Evolutionary conservation across 371 early-diverging fungal genomes (phyloP), one percentile per base, ranked within the genome.

Genomic region (Mucor piriformis): DNA sequence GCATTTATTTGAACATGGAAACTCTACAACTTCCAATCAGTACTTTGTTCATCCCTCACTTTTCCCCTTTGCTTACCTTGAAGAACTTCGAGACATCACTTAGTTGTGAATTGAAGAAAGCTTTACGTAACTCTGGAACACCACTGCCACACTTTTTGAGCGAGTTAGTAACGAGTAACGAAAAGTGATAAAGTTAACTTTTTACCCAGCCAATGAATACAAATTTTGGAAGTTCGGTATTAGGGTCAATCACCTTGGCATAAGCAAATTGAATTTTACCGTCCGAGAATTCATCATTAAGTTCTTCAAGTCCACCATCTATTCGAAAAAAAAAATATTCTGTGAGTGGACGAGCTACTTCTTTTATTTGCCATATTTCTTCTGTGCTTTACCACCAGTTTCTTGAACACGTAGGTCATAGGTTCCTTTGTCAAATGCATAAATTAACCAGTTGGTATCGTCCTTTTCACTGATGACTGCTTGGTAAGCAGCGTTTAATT

Each of bases 141-240:
- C 96, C 96, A 47, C 90, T 92, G 4, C 97, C 97, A 67, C 96
- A 95, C 91, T 92, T 1, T 16, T 16, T n/a, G 15, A 16, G 38
- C 2, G 15, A 38, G 12, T 16, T 38, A 38, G 13, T 38, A 38
- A 65, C 32, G 7, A 50, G 7, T 0, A 10, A 56, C 16, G 38
- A 49, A 15, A 25, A 3, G 27, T n/a, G 18, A 42, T 18, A 46
- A 37, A 16, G 23, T n/a, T 54, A 25, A 48, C 3, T 15, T 21
- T 48, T 64, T 83, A 92, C 91, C 95, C 95, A 97, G n/a, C 87
- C 90, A 61, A 97, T 88, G 63, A 97, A 86, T 43, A 95, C 92
- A 70, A 88, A 89, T 74, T 96, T 97, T 51, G 90, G 86, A 25
- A 97, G 81, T 34, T 84, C 84, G 1, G 94, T 91, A 57, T 93